Base-by-base conservation (phyloP, 257 asterid genomes). In the Rehmannia glutinosa region DNA sequence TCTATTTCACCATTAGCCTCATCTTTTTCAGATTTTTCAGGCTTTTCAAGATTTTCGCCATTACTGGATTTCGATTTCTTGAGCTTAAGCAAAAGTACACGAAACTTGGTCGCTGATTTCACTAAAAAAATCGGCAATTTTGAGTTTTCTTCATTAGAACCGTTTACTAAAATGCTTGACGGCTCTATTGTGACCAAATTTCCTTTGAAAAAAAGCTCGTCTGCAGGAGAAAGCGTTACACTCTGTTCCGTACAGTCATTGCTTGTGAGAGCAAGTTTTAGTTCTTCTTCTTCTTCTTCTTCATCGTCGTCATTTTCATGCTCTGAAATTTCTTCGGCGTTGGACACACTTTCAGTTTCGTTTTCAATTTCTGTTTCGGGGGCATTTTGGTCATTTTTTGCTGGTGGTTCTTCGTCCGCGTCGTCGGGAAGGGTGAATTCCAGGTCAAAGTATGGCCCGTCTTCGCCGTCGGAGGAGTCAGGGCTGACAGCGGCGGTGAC, bases 371-470 rank as follows among this genome's bases (percentile, higher is more conserved):
- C 72, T 0, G 69, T 39, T 32, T 71, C 17, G n/a, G 7, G 13
- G 35, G 32, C 35, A 59, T 70, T 21, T n/a, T n/a, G 6, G 68
- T 1, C 69, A 43, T n/a, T n/a, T 53, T 64, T 63, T 0, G 28
- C 51, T 3, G 67, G 46, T 7, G 47, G 58, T 2, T 23, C 52
- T 51, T 63, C 74, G 36, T 72, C 81, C 70, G 47, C 7, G 75
- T 81, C 83, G 73, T 78, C 82, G 0, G 82, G 82, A 42, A 57
- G 75, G 49, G 78, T 13, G 60, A 83, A 83, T 15, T 83, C n/a
- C 15, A 83, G 81, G 81, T 83, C 88, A 51, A 83, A 76, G 70
- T 74, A 83, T 0, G 88, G 88, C 0, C 88, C 88, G 42, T 77
- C 87, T 45, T 82, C 84, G 38, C 75, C 79, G 64, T 78, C 84